Evolutionary conservation across 1,139 yeast genomes (phyloP).

Genomic region (Scheffersomyces segobiensis): DNA sequence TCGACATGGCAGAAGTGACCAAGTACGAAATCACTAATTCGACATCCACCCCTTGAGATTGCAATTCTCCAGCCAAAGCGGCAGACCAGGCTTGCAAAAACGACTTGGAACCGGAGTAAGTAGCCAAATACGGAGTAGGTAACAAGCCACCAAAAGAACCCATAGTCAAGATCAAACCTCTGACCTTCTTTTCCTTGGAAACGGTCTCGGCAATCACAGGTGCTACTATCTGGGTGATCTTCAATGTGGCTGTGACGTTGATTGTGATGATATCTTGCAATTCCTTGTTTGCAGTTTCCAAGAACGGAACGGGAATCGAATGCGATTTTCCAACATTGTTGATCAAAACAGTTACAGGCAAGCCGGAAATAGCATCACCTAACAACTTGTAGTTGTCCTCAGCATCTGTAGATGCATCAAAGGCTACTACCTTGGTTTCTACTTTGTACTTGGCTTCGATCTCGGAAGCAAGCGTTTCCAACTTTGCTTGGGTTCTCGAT

Average conservation of each 20-base stretch:
- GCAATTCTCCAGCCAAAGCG: slow-evolving; percentile 86
- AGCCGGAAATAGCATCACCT: slow-evolving; percentile 45
- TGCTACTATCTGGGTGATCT: slow-evolving; percentile 73
- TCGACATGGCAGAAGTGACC: slow-evolving; percentile 95
- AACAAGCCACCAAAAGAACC: slow-evolving; percentile 95
- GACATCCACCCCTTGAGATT: slow-evolving; percentile 71
- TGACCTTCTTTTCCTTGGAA: slow-evolving; percentile 32
- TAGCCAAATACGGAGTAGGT: slow-evolving; percentile 90
- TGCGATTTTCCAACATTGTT: slow-evolving; percentile 96
- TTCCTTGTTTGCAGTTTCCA: slow-evolving; percentile 75
- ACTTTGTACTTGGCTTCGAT: slow-evolving; percentile 62
- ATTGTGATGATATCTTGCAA: slow-evolving; percentile 77
- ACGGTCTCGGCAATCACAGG: slow-evolving; percentile 67
- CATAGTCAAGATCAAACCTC: slow-evolving; percentile 87
- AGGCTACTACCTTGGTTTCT: slow-evolving; percentile 65
- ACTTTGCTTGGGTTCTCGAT: slow-evolving; percentile 79
- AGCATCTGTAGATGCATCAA: slow-evolving; percentile 70
- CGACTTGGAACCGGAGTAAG: slow-evolving; percentile 95
- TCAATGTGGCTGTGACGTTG: slow-evolving; percentile 82
- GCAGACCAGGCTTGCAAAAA: slow-evolving; percentile 91
- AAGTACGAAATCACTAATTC: slow-evolving; percentile 86
- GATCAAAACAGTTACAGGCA: slow-evolving; percentile 71
- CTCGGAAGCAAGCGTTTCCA: slow-evolving; percentile 66
- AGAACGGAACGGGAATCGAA: slow-evolving; percentile 90
- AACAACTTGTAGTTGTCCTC: slow-evolving; percentile 55